Evolutionary conservation across 306 rosid genomes (phyloP), one percentile per base, ranked within the genome.

Genomic region (Luffa acutangula): DNA sequence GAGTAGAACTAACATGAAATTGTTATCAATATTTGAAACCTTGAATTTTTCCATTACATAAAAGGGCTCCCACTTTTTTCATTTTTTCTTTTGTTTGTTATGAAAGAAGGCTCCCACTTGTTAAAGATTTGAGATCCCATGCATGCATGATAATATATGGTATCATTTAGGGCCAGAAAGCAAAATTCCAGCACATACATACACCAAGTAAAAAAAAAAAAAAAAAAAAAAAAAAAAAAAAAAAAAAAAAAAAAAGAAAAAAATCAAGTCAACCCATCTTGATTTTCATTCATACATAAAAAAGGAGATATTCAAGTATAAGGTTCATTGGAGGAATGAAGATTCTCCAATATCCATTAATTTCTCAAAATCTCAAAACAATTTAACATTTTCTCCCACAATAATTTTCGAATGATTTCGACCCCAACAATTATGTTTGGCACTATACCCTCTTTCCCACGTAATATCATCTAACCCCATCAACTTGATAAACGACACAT

Each of bases 311-410:
- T 69, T 42, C 4, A 69, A 69, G 52, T 18, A 67, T 69, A 69
- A 43, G 53, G 54, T 43, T 69, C 2, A 69, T 69, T 21, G 75
- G 75, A 67, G 49, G 33, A 67, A 67, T 2, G 52, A 67, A 67
- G 75, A 69, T 42, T 69, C 75, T 69, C 36, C 17, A 43, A 69
- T 42, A 69, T 69, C 75, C 75, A 42, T n/a, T 67, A 42, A 41
- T 67, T 67, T 67, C 13, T 64, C 2, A 7, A 64, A 64, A 1
- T 15, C 15, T 15, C 15, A 14, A 36, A 15, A 64, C 0, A 18
- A 15, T 7, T 17, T 5, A 39, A 6, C 17, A 25, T 39, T 66
- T 39, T 67, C 75, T 6, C 49, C 12, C 18, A 42, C 34, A n/a
- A 67, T 67, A 7, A 42, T 67, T 67, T 67, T 42, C 33, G 2